A percentile compares a stretch with the other conserved stretches of the same genome.
Conservation (phyloP, 352 stramenopile genomes). For the Globisporangium okanoganense region DNA sequence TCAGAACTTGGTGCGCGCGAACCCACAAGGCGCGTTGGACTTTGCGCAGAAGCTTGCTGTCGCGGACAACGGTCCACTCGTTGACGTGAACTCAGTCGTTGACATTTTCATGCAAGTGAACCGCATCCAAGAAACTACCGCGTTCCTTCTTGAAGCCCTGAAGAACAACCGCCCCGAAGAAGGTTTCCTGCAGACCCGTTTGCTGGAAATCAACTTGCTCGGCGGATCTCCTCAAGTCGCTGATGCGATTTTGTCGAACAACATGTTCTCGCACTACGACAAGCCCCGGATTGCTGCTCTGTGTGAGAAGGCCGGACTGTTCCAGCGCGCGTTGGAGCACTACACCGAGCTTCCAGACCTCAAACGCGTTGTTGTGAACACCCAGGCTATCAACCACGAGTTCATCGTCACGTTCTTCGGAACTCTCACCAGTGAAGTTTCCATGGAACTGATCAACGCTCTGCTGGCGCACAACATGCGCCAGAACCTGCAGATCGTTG, state of each 20-base stretch:
- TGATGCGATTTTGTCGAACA: constrained; percentile 99
- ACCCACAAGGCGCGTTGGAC: constrained; percentile 96
- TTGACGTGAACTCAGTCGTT: constrained; percentile 98
- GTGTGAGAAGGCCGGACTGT: constrained; percentile 97
- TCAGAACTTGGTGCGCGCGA: constrained; percentile 98
- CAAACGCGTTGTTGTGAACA: constrained; percentile 94
- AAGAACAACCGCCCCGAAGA: constrained; percentile 99
- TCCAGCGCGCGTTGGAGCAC: constrained; percentile 98
- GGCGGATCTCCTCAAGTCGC: constrained; percentile 98
- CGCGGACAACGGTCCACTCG: constrained; percentile 91
- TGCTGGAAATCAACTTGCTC: constrained; percentile 99
- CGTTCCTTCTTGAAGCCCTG: constrained; percentile 98
- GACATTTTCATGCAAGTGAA: constrained; percentile 99
- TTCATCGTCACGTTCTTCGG: constrained; percentile 99
- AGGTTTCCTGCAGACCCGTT: constrained; percentile 98
- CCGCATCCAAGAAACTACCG: constrained; percentile 98
- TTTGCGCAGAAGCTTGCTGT: constrained; percentile 98
- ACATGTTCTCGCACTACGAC: constrained; percentile 99
- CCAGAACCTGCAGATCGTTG: constrained; percentile 98
- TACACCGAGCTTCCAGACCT: constrained; percentile 98
- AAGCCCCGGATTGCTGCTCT: constrained; percentile 96
- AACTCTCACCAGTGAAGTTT: constrained; percentile 96
- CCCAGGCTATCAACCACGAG: constrained; percentile 92
- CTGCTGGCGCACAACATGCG: constrained; percentile 97
- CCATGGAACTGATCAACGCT: constrained; percentile 98